A percentile compares a stretch with the other conserved stretches of the same genome.
Conservation (phyloP, 225 moss, liverwort and hornwort species). For the Pleurozium schreberi region DNA sequence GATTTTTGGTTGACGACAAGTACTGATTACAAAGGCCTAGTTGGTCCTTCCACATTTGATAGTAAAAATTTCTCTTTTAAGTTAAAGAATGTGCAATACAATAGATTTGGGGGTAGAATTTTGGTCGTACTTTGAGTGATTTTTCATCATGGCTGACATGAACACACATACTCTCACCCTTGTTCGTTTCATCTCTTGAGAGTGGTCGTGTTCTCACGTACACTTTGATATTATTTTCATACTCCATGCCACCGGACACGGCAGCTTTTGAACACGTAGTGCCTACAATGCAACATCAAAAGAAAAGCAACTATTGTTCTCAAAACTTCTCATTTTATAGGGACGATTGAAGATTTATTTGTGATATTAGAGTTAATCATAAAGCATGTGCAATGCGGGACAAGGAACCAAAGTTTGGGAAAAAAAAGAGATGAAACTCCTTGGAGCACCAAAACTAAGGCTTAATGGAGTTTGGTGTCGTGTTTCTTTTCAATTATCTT, state of each 20-base stretch:
- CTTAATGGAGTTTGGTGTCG: too few species aligned
- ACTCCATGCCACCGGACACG: background rate
- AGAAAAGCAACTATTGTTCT: background rate
- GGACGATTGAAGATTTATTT: background rate
- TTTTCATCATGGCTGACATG: constrained; percentile 51
- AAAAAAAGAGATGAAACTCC: too few species aligned
- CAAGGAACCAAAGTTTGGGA: too few species aligned
- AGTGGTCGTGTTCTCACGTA: constrained; percentile 76
- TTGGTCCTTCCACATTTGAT: background rate
- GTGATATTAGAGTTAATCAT: too few species aligned
- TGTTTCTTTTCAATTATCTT: too few species aligned
- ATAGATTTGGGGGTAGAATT: too few species aligned
- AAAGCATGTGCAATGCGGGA: too few species aligned
- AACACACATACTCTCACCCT: constrained; percentile 39
- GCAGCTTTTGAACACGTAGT: background rate
- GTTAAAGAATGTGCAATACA: background rate
- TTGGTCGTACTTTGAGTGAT: constrained; percentile 45
- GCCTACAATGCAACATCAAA: background rate
- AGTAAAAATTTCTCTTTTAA: too few species aligned
- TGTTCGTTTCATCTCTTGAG: constrained; percentile 38
- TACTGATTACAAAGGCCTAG: background rate
- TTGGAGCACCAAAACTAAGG: too few species aligned
- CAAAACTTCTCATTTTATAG: background rate
- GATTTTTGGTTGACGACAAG: background rate
- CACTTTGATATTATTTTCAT: constrained; percentile 50